Evolutionary conservation across 345 rosid genomes (phyloP).

Genomic region (Tarenaya hassleriana): DNA sequence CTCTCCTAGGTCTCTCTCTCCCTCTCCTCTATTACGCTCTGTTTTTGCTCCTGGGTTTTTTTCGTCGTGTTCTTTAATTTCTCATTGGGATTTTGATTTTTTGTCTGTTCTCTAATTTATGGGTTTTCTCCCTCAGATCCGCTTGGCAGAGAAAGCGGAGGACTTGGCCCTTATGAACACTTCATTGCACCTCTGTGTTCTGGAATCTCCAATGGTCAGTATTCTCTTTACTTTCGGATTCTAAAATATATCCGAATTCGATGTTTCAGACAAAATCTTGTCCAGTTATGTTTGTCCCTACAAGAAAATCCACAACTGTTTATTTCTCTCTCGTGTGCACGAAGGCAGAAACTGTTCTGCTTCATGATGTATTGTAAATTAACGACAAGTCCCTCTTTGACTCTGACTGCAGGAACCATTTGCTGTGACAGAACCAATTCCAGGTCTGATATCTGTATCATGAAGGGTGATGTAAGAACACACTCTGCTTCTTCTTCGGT

Average conservation of each 20-base stretch:
- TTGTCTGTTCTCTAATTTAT: conserved; percentile 1
- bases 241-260: no score
- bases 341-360: no score
- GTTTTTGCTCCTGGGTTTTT: not conserved
- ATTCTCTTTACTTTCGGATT: no score
- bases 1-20: conserved; percentile 48
- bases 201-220: conserved; percentile 54
- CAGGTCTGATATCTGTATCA: conserved; percentile 60
- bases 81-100: not conserved
- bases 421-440: conserved; percentile 66
- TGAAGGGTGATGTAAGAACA: conserved; percentile 75
- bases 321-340: no score
- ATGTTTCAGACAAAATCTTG: not conserved
- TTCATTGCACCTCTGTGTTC: conserved; percentile 39
- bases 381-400: no score
- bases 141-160: conserved; percentile 37
- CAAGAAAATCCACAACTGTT: not conserved
- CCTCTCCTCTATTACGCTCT: not conserved
- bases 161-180: conserved; percentile 24
- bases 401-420: conserved; percentile 68
- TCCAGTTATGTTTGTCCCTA: not conserved
- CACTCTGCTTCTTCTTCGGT: conserved; percentile 58
- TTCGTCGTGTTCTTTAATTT: conserved; percentile 5
- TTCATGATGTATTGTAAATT: no score
- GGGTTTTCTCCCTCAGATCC: conserved; percentile 41